Percentiles rank a stretch among this genome's conserved stretches.
Conservation (phyloP, 2,329 filamentous ascomycete species). For the Colletotrichum sp. region DNA sequence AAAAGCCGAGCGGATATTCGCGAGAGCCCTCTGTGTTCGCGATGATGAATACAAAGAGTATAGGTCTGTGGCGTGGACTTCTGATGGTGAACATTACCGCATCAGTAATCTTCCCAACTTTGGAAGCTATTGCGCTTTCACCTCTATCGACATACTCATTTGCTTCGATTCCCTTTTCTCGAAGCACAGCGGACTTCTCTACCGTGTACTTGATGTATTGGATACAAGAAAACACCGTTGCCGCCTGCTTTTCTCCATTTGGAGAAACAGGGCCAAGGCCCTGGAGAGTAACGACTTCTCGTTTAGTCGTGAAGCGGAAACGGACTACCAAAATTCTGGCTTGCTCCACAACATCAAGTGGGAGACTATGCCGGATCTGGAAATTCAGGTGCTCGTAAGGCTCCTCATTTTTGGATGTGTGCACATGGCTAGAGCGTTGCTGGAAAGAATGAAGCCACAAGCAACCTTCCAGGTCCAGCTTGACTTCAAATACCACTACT, state of each 20-base stretch:
- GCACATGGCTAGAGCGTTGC: fast-evolving
- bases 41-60: background rate
- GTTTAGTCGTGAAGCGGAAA: too few relatives aligned
- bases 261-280: too few relatives aligned
- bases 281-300: too few relatives aligned
- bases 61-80: too few relatives aligned
- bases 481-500: background rate
- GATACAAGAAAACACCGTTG: too few relatives aligned
- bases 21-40: fast-evolving
- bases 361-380: fast-evolving
- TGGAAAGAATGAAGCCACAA: background rate
- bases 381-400: background rate
- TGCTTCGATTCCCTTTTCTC: fast-evolving
- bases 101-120: too few relatives aligned
- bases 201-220: fast-evolving
- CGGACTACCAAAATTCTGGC: too few relatives aligned
- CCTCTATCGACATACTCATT: background rate
- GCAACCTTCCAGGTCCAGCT: fast-evolving
- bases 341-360: too few relatives aligned
- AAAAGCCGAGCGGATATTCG: fast-evolving
- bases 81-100: too few relatives aligned
- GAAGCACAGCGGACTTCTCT: fast-evolving
- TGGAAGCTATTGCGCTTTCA: background rate
- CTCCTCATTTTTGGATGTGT: fast-evolving
- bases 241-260: too few relatives aligned